These are phyloP conservation scores for Bacterosira constricta DNA, from an alignment of 108 stramenopile genomes.

Conservation along the genomic window DNA sequence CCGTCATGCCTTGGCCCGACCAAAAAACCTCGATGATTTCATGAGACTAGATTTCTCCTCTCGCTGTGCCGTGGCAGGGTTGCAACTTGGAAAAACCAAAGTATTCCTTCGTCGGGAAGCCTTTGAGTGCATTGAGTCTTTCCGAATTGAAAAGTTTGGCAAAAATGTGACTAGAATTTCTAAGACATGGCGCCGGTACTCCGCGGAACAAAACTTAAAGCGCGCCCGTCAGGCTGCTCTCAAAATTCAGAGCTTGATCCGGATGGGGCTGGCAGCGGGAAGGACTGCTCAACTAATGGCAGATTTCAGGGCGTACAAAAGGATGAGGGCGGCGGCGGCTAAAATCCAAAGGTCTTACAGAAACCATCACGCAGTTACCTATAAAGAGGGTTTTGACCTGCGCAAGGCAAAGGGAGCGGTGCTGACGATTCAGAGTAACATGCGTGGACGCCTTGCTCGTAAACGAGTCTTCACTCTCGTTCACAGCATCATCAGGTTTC, in stretches of 20 bases:
- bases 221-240: constrained; percentile 13
- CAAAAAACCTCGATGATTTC: constrained; percentile 45
- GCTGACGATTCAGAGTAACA: constrained; percentile 33
- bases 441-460: constrained; percentile 45
- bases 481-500: constrained; percentile 21
- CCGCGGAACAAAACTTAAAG: constrained; percentile 10
- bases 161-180: constrained; percentile 42
- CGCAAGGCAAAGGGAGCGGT: constrained; percentile 33
- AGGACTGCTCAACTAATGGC: constrained; percentile 37
- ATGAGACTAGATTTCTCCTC: constrained; percentile 46
- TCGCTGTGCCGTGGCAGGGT: constrained; percentile 61
- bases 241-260: constrained; percentile 37
- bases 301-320: constrained; percentile 23
- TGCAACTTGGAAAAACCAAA: constrained; percentile 76
- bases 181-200: constrained; percentile 41
- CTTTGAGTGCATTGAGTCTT: constrained; percentile 63
- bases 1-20: constrained; percentile 39
- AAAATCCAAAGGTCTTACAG: constrained; percentile 42
- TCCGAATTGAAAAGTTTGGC: constrained; percentile 52
- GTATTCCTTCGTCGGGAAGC: constrained; percentile 75
- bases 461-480: constrained; percentile 21
- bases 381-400: constrained; percentile 41
- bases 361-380: constrained; percentile 17
- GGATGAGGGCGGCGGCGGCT: constrained; percentile 37
- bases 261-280: constrained; percentile 25